phyloP scores from a whole-genome alignment of 2,329 filamentous ascomycete species.

The Cryphonectria radicalis region DNA sequence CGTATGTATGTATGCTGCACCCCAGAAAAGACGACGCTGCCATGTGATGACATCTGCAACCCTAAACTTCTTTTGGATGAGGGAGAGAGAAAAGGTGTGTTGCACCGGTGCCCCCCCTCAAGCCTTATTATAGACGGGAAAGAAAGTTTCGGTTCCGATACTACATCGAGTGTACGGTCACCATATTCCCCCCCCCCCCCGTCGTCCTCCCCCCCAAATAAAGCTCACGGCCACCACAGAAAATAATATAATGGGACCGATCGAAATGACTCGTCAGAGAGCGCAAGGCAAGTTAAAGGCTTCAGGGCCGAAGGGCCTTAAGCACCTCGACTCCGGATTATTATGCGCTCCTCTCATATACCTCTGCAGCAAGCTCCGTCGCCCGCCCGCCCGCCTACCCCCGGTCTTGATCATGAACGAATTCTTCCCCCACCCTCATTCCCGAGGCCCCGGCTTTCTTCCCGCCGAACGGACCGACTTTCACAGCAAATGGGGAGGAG shows the following conservation, averaged over 20 bases:
- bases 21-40: slow-evolving; percentile 17
- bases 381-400: slow-evolving; percentile 7
- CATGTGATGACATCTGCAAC: slow-evolving; percentile 16
- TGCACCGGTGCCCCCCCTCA: neutral
- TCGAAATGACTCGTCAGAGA: neutral
- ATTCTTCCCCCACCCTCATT: neutral
- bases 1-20: slow-evolving; percentile 10
- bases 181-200: neutral
- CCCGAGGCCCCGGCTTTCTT: neutral
- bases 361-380: neutral
- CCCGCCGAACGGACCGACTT: neutral
- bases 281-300: neutral
- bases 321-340: neutral
- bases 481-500: neutral
- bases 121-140: neutral
- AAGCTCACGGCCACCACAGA: neutral
- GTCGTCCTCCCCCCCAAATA: neutral
- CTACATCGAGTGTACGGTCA: neutral
- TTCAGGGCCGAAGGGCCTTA: slow-evolving; percentile 22
- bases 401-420: neutral
- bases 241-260: neutral
- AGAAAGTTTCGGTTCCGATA: neutral
- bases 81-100: too few species aligned
- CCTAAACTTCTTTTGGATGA: neutral
- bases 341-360: slow-evolving; percentile 8